Conservation (phyloP, 2,329 filamentous ascomycete genomes). For the Ophiostoma piceae region DNA sequence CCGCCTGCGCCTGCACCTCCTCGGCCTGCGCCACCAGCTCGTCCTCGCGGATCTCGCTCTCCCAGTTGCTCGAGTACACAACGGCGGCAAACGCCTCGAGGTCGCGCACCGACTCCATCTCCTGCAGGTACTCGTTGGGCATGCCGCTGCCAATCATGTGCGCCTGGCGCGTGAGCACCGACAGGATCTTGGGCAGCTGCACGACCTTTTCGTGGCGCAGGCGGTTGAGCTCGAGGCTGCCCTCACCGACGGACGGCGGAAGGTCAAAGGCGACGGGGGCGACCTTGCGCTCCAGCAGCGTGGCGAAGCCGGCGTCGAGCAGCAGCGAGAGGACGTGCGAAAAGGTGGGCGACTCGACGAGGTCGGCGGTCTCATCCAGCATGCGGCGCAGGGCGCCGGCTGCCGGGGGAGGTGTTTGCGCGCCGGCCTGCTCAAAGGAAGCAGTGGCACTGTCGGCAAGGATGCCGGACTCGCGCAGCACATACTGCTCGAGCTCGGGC, state of each 20-base stretch:
- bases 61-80: slow-evolving; percentile 81
- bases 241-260: slow-evolving; percentile 33
- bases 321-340: slow-evolving; percentile 77
- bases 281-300: slow-evolving; percentile 77
- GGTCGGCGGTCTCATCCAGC: slow-evolving; percentile 90
- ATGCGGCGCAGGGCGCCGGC: slow-evolving; percentile 66
- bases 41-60: slow-evolving; percentile 56
- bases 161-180: slow-evolving; percentile 84
- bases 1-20: slow-evolving; percentile 25
- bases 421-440: slow-evolving; percentile 30
- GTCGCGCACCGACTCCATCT: slow-evolving; percentile 70
- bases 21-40: slow-evolving; percentile 38
- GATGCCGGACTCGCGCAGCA: slow-evolving; percentile 82
- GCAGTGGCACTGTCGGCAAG: slow-evolving; percentile 47
- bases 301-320: slow-evolving; percentile 80
- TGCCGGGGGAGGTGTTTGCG: slow-evolving; percentile 33
- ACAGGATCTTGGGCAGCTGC: slow-evolving; percentile 79
- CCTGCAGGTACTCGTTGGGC: slow-evolving; percentile 64
- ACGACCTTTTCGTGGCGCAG: slow-evolving; percentile 55
- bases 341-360: slow-evolving; percentile 91
- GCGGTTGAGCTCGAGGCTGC: slow-evolving; percentile 46
- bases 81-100: slow-evolving; percentile 81
- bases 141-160: slow-evolving; percentile 79
- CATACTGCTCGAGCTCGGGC: slow-evolving; percentile 69
- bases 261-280: slow-evolving; percentile 72